Evolutionary conservation across 2,329 filamentous ascomycete species (phyloP).

Genomic region (Teratosphaeria nubilosa): DNA sequence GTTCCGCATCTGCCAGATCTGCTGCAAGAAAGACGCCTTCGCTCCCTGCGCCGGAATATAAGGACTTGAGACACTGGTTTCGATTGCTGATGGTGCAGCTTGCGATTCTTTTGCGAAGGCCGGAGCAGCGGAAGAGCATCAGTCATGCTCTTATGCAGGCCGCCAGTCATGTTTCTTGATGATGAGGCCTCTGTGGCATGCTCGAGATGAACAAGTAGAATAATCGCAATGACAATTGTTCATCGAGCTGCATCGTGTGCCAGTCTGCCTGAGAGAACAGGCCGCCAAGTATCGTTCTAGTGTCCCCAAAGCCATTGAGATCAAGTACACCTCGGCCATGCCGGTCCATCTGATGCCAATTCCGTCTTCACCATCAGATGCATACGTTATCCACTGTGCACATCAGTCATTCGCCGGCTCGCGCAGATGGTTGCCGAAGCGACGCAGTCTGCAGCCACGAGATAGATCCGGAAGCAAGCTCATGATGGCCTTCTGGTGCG

Average conservation of each 20-base stretch:
- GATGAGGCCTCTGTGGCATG: not conserved
- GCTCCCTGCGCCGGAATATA: too few relatives aligned
- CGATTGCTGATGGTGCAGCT: not conserved
- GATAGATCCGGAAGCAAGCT: not conserved
- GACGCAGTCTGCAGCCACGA: not conserved
- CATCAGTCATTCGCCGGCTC: not conserved
- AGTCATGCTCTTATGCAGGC: not conserved
- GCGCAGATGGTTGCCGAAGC: not conserved
- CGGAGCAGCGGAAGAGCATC: not conserved
- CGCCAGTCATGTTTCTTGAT: not conserved
- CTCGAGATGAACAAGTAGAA: not conserved
- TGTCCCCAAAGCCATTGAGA: too few relatives aligned
- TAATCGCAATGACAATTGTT: not conserved
- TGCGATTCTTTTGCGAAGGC: not conserved
- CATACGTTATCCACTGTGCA: too few relatives aligned
- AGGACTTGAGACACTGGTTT: not conserved
- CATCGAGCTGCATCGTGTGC: not conserved
- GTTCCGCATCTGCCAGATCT: too few relatives aligned
- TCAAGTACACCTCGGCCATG: not conserved
- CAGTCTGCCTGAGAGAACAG: not conserved
- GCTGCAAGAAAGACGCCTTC: too few relatives aligned
- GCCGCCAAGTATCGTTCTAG: too few relatives aligned
- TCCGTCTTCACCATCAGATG: not conserved
- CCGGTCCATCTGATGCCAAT: not conserved
- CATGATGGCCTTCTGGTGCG: not conserved